A percentile compares a stretch with the other conserved stretches of the same genome.
Evolutionary conservation across 2,329 filamentous ascomycete species (phyloP).

Genomic region (Sporothrix brasiliensis): DNA sequence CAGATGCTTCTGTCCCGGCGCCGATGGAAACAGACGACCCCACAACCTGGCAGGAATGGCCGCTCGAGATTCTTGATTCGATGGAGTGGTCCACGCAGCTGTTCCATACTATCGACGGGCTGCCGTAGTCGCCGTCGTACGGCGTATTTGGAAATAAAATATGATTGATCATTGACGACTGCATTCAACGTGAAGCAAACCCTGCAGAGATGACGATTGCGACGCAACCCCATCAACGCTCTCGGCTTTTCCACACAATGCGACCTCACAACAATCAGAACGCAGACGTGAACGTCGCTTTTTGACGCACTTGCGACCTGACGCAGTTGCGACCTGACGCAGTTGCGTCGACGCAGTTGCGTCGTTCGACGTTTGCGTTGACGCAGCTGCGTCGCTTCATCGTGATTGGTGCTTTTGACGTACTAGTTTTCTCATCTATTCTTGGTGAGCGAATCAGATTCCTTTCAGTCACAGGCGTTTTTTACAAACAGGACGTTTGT

Average conservation of each 20-base stretch:
- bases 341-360: neutral
- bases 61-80: conserved; percentile 39
- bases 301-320: neutral
- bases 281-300: neutral
- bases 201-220: neutral
- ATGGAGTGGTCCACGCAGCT: conserved; percentile 42
- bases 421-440: neutral
- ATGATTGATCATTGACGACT: neutral
- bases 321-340: neutral
- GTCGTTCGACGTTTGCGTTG: neutral
- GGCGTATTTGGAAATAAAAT: too few relatives aligned
- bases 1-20: neutral
- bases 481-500: too few relatives aligned
- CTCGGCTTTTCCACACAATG: neutral
- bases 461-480: neutral
- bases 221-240: too few relatives aligned
- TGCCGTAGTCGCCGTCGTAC: neutral
- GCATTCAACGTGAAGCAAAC: too few relatives aligned
- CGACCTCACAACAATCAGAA: neutral
- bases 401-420: neutral
- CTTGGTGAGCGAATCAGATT: neutral
- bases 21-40: neutral
- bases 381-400: neutral
- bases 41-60: conserved; percentile 35
- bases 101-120: conserved; percentile 31